A percentile compares a stretch with the other conserved stretches of the same genome.
phyloP scores from a whole-genome alignment of 768 basidiomycete species.

The Daedalea quercina region DNA sequence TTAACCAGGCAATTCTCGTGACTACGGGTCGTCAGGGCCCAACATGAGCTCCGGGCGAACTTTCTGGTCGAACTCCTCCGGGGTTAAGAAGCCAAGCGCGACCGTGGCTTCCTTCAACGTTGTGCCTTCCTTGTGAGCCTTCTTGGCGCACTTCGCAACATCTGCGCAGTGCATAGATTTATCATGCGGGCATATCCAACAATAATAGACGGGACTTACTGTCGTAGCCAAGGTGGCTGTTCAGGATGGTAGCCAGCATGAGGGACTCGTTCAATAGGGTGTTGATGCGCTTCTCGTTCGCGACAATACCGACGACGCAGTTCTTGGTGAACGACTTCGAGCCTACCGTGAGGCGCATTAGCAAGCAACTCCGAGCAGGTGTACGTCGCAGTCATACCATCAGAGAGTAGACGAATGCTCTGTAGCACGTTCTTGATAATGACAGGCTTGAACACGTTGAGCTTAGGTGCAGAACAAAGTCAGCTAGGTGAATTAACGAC shows the following conservation, averaged over 20 bases:
- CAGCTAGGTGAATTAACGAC: not conserved
- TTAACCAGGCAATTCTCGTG: not conserved
- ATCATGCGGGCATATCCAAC: slow-evolving; percentile 8
- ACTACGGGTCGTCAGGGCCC: slow-evolving; percentile 50
- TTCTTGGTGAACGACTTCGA: slow-evolving; percentile 94
- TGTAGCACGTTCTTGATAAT: slow-evolving; percentile 97
- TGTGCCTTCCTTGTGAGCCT: slow-evolving; percentile 98
- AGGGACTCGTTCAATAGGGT: slow-evolving; percentile 88
- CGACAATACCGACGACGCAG: slow-evolving; percentile 93
- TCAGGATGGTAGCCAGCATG: slow-evolving; percentile 97
- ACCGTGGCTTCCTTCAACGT: slow-evolving; percentile 96
- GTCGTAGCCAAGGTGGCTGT: slow-evolving; percentile 94
- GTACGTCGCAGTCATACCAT: slow-evolving; percentile 46
- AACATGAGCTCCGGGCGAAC: slow-evolving; percentile 92
- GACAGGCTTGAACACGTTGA: slow-evolving; percentile 99
- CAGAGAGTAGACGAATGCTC: slow-evolving; percentile 88
- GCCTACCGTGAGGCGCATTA: slow-evolving; percentile 32
- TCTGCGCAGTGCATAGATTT: slow-evolving; percentile 41
- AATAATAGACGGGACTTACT: slow-evolving; percentile 47
- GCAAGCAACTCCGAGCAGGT: not conserved
- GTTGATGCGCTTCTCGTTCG: slow-evolving; percentile 91
- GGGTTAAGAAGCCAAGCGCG: slow-evolving; percentile 73
- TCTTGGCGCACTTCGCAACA: slow-evolving; percentile 98
- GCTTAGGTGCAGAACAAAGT: slow-evolving; percentile 31
- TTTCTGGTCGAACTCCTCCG: slow-evolving; percentile 91